Base-by-base conservation (phyloP, 768 basidiomycete genomes). In the Tremella fuciformis region DNA sequence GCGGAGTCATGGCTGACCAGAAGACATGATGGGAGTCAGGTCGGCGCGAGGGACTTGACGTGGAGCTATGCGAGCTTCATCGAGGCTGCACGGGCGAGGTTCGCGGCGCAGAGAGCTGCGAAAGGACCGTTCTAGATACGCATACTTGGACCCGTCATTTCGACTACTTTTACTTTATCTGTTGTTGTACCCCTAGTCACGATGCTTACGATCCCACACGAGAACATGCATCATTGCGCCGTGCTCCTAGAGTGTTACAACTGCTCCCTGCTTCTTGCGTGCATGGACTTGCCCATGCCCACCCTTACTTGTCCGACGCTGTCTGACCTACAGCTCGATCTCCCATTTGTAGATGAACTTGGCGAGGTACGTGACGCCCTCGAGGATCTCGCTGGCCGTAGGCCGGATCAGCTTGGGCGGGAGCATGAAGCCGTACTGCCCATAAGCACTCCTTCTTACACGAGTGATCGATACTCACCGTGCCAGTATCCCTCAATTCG, bases 371-470 rank as follows among this genome's bases (percentile, higher is more conserved):
- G 81, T 77, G 25, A 91, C 65, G 78, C 89, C 83, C 22, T 79
- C 81, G 16, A 80, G 79, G 3, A 85, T 84, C 77, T 92, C 90
- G 75, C 88, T 86, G 0, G 88, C 89, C 1, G 88, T 85, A 0
- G 89, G 87, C 7, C 86, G 79, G 62, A 92, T 90, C 83, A 83
- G 84, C 50, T 79, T 78, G 0, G 84, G 77, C 0, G 89, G 89
- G 1, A 91, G 78, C 7, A 86, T 77, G 78, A 89, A 91, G 2
- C 88, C 88, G 66, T 87, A 88, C 87, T 88, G 64, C 38, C 26
- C 8, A 4, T 13, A 4, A 46, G n/a, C 4, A 6, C 4, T 8
- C n/a, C 42, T 46, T 4, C n/a, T n/a, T 46, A 4, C n/a, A 46
- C 7, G 22, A 6, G 42, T 46, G 26, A 26, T 22, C 50, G 21